phyloP scores from a whole-genome alignment of 805 yeast species.

The Brettanomyces anomalus region DNA sequence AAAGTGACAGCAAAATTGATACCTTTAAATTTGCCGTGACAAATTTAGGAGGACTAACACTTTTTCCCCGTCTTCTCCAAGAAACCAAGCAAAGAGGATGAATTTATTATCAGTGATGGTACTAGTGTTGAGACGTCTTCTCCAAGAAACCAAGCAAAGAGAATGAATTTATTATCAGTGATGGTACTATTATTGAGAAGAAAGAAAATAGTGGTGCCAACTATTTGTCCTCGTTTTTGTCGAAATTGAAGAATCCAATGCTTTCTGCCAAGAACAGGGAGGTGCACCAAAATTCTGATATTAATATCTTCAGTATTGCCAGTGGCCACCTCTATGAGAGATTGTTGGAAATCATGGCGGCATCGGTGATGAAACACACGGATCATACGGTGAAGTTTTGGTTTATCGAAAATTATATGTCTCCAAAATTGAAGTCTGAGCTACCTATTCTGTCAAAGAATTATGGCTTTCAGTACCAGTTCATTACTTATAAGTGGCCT shows the following conservation, averaged over 20 bases:
- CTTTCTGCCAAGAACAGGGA: conserved; percentile 4
- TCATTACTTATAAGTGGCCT: conserved; percentile 91
- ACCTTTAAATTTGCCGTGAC: background rate
- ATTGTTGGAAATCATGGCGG: conserved; percentile 68
- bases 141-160: conserved; percentile 3
- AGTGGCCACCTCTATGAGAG: conserved; percentile 76
- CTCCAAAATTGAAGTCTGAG: conserved; percentile 54
- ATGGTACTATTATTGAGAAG: conserved; percentile 1
- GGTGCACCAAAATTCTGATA: conserved; percentile 38
- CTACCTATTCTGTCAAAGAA: conserved; percentile 50
- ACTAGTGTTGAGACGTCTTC: too few species aligned
- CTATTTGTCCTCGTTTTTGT: background rate
- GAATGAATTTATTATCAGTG: conserved; percentile 5
- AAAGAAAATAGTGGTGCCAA: too few species aligned
- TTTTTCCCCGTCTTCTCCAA: conserved; percentile 5
- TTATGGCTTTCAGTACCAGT: conserved; percentile 61
- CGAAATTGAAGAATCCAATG: conserved; percentile 1
- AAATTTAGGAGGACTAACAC: conserved; percentile 2
- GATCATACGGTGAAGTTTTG: conserved; percentile 68
- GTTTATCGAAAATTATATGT: conserved; percentile 76
- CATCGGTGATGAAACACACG: conserved; percentile 62
- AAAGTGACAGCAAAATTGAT: background rate
- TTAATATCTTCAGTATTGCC: conserved; percentile 76
- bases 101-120: conserved; percentile 2
- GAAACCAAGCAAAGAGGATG: conserved; percentile 6